These are phyloP conservation scores for Pythium aphanidermatum DNA, from an alignment of 352 stramenopile genomes.

Conservation along the genomic window DNA sequence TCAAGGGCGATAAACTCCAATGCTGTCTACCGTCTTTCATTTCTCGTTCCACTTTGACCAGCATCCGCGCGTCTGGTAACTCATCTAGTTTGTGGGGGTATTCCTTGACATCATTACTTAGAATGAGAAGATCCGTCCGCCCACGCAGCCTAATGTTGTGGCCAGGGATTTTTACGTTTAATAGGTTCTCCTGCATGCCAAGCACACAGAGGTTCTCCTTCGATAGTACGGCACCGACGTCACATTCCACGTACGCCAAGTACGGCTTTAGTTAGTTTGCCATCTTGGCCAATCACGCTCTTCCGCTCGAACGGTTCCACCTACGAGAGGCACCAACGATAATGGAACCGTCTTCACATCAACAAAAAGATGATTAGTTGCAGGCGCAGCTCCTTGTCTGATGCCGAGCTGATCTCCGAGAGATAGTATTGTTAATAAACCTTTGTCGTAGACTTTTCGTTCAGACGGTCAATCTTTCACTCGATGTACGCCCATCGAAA, in stretches of 20 bases:
- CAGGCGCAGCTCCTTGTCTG: slow-evolving; percentile 18
- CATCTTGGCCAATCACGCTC: slow-evolving; percentile 9
- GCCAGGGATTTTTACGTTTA: slow-evolving; percentile 25
- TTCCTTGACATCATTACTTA: slow-evolving; percentile 22
- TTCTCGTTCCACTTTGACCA: slow-evolving; percentile 33
- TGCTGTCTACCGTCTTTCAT: slow-evolving; percentile 20
- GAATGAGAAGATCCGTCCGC: slow-evolving; percentile 34
- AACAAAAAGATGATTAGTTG: slow-evolving; percentile 19
- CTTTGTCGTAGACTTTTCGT: slow-evolving; percentile 20
- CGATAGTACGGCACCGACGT: slow-evolving; percentile 27
- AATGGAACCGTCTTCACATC: slow-evolving; percentile 6
- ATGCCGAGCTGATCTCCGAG: slow-evolving; percentile 18
- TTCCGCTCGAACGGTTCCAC: slow-evolving; percentile 21
- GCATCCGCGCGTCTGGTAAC: slow-evolving; percentile 29
- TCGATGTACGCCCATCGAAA: slow-evolving; percentile 1
- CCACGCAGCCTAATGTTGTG: slow-evolving; percentile 27
- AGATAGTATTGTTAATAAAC: too few relatives aligned
- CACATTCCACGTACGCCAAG: slow-evolving; percentile 28
- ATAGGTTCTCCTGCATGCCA: slow-evolving; percentile 22
- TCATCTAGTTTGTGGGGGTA: slow-evolving; percentile 6
- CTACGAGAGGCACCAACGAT: slow-evolving; percentile 6
- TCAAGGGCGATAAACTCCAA: slow-evolving; percentile 35
- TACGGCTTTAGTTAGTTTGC: slow-evolving; percentile 22
- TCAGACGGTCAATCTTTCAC: slow-evolving; percentile 11
- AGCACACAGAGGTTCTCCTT: slow-evolving; percentile 32